Percentiles rank a stretch among this genome's conserved stretches.
Evolutionary conservation across 1,139 yeast species (phyloP).

Genomic region (Pichia sp.): DNA sequence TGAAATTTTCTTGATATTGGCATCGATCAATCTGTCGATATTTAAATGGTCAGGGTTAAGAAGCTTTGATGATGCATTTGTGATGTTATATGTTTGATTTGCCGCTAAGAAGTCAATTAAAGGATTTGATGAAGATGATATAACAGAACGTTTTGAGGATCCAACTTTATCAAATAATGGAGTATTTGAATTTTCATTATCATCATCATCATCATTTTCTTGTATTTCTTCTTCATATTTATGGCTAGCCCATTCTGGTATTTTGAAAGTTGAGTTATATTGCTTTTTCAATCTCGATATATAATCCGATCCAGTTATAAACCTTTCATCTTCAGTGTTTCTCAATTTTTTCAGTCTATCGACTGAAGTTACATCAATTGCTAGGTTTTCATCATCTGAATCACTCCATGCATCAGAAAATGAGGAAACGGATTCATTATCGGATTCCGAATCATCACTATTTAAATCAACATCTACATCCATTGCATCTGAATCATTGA

Average conservation of each 20-base stretch:
- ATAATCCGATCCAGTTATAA: slow-evolving; percentile 60
- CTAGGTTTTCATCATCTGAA: slow-evolving; percentile 77
- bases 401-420: slow-evolving; percentile 68
- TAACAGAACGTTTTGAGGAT: slow-evolving; percentile 25
- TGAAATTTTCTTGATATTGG: slow-evolving; percentile 61
- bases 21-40: slow-evolving; percentile 77
- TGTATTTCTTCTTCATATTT: slow-evolving; percentile 26
- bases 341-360: slow-evolving; percentile 70
- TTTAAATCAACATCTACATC: slow-evolving; percentile 29
- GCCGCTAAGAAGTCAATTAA: slow-evolving; percentile 52
- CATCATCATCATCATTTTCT: slow-evolving; percentile 22
- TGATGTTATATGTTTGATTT: slow-evolving; percentile 47
- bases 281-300: slow-evolving; percentile 69
- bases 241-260: slow-evolving; percentile 72
- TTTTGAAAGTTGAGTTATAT: slow-evolving; percentile 80
- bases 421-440: slow-evolving; percentile 26
- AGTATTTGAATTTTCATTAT: slow-evolving; percentile 22
- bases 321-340: slow-evolving; percentile 48
- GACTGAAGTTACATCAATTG: slow-evolving; percentile 50
- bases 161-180: slow-evolving; percentile 30
- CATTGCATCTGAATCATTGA: slow-evolving; percentile 47
- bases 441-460: slow-evolving; percentile 16
- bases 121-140: slow-evolving; percentile 41
- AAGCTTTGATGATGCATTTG: slow-evolving; percentile 37
- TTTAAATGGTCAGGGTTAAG: slow-evolving; percentile 67